These are phyloP conservation scores for Pseudopyricularia cyperi DNA, from an alignment of 2,329 filamentous ascomycete species.

Conservation along the genomic window DNA sequence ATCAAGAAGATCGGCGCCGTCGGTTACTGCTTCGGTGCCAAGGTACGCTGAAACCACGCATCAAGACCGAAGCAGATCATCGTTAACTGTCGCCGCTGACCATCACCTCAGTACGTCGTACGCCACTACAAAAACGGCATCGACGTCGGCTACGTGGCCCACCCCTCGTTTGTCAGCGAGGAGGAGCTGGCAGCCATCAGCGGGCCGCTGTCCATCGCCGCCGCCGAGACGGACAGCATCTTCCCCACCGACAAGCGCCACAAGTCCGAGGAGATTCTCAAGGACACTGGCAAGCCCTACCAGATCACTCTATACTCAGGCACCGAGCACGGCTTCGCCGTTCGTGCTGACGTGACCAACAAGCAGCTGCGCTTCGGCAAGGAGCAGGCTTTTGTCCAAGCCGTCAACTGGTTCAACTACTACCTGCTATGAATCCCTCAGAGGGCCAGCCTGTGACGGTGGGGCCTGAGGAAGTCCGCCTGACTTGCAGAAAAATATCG, in stretches of 20 bases:
- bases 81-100: not conserved
- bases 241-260: slow-evolving; percentile 52
- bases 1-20: slow-evolving; percentile 48
- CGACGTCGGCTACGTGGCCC: slow-evolving; percentile 59
- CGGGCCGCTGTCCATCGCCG: slow-evolving; percentile 57
- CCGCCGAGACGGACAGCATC: slow-evolving; percentile 49
- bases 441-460: too few species aligned
- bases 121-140: slow-evolving; percentile 53
- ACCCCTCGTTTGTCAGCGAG: slow-evolving; percentile 61
- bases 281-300: slow-evolving; percentile 45
- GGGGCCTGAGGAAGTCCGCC: too few species aligned
- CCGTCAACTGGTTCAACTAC: slow-evolving; percentile 63
- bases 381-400: slow-evolving; percentile 71
- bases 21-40: slow-evolving; percentile 67
- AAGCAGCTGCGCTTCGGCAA: slow-evolving; percentile 54
- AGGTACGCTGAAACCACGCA: slow-evolving; percentile 28
- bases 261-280: slow-evolving; percentile 50
- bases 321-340: slow-evolving; percentile 62
- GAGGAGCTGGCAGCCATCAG: slow-evolving; percentile 52
- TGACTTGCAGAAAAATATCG: too few species aligned
- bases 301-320: slow-evolving; percentile 67
- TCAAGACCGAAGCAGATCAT: not conserved
- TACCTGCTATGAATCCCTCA: slow-evolving; percentile 25
- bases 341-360: slow-evolving; percentile 49
- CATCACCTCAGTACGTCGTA: slow-evolving; percentile 43